A percentile compares a stretch with the other conserved stretches of the same genome.
Conservation (phyloP, 371 early-diverging fungal species). For the Mortierella sp. region DNA sequence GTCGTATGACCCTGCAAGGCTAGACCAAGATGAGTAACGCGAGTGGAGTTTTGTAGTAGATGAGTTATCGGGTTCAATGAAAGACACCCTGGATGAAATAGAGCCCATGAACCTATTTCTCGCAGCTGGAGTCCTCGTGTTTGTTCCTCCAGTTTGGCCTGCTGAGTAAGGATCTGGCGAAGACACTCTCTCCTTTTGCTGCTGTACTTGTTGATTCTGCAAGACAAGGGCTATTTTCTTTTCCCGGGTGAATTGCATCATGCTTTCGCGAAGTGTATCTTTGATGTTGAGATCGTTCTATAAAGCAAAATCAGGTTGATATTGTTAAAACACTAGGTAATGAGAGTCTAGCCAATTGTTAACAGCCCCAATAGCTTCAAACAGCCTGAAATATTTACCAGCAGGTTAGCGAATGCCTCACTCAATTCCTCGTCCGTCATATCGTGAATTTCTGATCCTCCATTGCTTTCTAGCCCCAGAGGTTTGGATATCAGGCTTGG, state of each 20-base stretch:
- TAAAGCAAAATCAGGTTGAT: neutral
- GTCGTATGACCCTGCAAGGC: conserved; percentile 51
- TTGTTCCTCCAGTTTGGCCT: conserved; percentile 17
- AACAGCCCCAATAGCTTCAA: neutral
- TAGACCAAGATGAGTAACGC: conserved; percentile 55
- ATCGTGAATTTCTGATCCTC: conserved; percentile 24
- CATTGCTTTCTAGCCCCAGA: conserved; percentile 14
- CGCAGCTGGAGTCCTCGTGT: conserved; percentile 4
- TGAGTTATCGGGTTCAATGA: conserved; percentile 43
- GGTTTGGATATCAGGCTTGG: conserved; percentile 43
- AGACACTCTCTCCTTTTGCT: conserved; percentile 39
- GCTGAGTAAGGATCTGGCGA: conserved; percentile 45
- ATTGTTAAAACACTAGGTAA: neutral
- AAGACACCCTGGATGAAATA: conserved; percentile 41
- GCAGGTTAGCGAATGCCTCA: conserved; percentile 33
- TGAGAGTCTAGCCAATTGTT: neutral
- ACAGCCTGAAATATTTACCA: conserved; percentile 32
- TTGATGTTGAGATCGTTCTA: conserved; percentile 74
- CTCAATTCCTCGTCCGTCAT: conserved; percentile 56
- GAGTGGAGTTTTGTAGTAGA: conserved; percentile 34
- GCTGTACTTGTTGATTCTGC: conserved; percentile 65
- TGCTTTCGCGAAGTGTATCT: conserved; percentile 61
- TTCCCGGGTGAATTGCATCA: conserved; percentile 64
- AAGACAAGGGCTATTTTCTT: conserved; percentile 65
- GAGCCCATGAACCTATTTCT: conserved; percentile 41